Evolutionary conservation across 805 yeast species (phyloP).

Genomic region (Hanseniaspora pseudoguilliermondii): DNA sequence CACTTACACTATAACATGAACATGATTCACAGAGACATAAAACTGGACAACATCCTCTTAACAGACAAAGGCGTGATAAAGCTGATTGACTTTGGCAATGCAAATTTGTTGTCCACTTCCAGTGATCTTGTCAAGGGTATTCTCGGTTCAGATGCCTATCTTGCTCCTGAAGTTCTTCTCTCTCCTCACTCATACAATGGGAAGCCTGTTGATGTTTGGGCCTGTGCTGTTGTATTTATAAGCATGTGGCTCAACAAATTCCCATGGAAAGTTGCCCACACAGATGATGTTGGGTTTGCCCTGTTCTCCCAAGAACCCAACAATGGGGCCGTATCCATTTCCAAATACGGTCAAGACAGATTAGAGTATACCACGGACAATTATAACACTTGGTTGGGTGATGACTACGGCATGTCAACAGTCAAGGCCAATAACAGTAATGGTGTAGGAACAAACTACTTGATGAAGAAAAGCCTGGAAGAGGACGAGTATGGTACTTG

Average conservation of each 20-base stretch:
- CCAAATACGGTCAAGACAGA: not conserved
- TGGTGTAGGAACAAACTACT: not conserved
- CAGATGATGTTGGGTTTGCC: constrained; percentile 53
- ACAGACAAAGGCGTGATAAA: constrained; percentile 61
- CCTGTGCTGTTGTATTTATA: constrained; percentile 80
- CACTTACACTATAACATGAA: constrained; percentile 65
- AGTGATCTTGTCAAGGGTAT: constrained; percentile 54
- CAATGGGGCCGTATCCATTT: not conserved
- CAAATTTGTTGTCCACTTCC: constrained; percentile 43
- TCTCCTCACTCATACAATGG: constrained; percentile 52
- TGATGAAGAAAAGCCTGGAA: not conserved
- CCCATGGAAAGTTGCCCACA: constrained; percentile 92
- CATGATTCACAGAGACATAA: constrained; percentile 83
- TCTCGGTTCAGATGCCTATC: constrained; percentile 91
- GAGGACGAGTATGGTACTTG: constrained; percentile 8
- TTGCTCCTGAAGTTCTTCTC: constrained; percentile 78
- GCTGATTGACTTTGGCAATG: constrained; percentile 87
- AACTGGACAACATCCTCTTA: constrained; percentile 88
- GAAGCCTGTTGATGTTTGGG: constrained; percentile 83
- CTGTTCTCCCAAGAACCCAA: constrained; percentile 43
- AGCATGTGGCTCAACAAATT: constrained; percentile 78
- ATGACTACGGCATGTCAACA: constrained; percentile 45
- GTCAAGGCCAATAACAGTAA: constrained; percentile 1
- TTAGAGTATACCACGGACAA: constrained; percentile 40
- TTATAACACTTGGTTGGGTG: constrained; percentile 45